Evolutionary conservation across 495 filamentous ascomycete species (phyloP).

Genomic region (Aspergillus conjunctus): DNA sequence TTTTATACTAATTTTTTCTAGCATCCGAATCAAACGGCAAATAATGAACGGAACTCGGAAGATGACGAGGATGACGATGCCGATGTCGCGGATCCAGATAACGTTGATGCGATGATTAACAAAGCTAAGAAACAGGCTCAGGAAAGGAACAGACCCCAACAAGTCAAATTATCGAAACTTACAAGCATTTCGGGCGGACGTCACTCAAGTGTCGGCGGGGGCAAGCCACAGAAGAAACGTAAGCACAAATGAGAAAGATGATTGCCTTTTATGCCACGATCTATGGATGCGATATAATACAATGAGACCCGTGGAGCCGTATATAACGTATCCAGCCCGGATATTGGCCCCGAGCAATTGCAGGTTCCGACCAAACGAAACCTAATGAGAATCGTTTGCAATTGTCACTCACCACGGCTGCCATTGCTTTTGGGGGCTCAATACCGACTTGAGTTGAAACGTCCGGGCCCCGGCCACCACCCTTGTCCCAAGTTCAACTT

Average conservation of each 20-base stretch:
- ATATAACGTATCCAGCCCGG: background rate
- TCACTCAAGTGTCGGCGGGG: conserved; percentile 18
- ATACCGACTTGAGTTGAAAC: no score
- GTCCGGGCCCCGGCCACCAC: no score
- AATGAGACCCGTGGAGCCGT: background rate
- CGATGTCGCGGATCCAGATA: conserved; percentile 5
- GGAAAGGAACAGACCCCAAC: conserved; percentile 17
- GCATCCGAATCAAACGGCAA: conserved; percentile 10
- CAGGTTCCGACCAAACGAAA: no score
- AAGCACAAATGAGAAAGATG: conserved; percentile 30
- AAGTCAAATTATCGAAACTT: conserved; percentile 29
- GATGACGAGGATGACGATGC: conserved; percentile 24
- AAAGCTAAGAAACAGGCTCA: conserved; percentile 24
- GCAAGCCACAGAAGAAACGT: conserved; percentile 45
- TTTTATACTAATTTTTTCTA: conserved; percentile 1
- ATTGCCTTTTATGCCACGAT: background rate
- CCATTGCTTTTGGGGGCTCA: no score
- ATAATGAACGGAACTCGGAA: conserved; percentile 21
- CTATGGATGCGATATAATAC: background rate
- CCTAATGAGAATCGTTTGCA: background rate
- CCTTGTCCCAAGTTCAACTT: conserved; percentile 1
- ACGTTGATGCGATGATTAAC: conserved; percentile 22
- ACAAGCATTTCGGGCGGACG: conserved; percentile 41
- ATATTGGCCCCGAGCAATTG: background rate
- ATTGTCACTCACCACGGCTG: no score